A percentile compares a stretch with the other conserved stretches of the same genome.
These are phyloP conservation scores for Geosiphon pyriformis DNA, from an alignment of 192 early-diverging fungal species.

Conservation along the genomic window DNA sequence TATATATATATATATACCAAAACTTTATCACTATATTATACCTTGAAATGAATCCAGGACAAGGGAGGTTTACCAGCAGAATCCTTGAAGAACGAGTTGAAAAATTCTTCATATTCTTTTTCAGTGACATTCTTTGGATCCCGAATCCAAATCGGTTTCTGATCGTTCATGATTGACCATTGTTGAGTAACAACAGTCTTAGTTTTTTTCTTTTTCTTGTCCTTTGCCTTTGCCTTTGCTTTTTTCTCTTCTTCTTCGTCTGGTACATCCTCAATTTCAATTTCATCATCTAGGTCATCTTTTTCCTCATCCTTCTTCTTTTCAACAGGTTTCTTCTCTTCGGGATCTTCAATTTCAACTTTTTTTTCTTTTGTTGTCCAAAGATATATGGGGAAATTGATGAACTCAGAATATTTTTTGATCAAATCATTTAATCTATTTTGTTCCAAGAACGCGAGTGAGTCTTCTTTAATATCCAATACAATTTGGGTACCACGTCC, in stretches of 20 bases:
- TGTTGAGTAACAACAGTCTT: conserved; percentile 50
- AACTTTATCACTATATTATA: conserved; percentile 15
- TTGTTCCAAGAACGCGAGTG: conserved; percentile 74
- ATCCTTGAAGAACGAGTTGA: conserved; percentile 71
- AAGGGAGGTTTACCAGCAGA: conserved; percentile 55
- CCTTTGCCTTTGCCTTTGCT: conserved; percentile 45
- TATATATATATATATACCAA: background rate
- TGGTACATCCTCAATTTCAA: conserved; percentile 46
- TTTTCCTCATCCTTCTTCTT: conserved; percentile 30
- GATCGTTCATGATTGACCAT: conserved; percentile 82
- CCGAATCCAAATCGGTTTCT: conserved; percentile 95
- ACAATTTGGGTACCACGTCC: conserved; percentile 93
- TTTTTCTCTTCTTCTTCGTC: conserved; percentile 50
- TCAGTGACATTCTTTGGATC: conserved; percentile 68
- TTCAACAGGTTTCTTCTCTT: conserved; percentile 32
- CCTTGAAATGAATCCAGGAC: conserved; percentile 80
- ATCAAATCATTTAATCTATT: conserved; percentile 62
- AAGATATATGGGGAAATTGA: conserved; percentile 95
- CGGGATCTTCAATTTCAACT: conserved; percentile 45
- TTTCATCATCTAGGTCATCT: conserved; percentile 40
- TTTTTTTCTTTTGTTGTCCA: conserved; percentile 59
- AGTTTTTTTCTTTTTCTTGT: conserved; percentile 44
- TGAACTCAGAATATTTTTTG: conserved; percentile 91
- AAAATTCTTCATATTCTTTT: conserved; percentile 88
- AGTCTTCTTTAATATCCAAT: conserved; percentile 85